These are phyloP conservation scores for Talaromyces sp. DNA, from an alignment of 2,329 filamentous ascomycete genomes.

Conservation along the genomic window DNA sequence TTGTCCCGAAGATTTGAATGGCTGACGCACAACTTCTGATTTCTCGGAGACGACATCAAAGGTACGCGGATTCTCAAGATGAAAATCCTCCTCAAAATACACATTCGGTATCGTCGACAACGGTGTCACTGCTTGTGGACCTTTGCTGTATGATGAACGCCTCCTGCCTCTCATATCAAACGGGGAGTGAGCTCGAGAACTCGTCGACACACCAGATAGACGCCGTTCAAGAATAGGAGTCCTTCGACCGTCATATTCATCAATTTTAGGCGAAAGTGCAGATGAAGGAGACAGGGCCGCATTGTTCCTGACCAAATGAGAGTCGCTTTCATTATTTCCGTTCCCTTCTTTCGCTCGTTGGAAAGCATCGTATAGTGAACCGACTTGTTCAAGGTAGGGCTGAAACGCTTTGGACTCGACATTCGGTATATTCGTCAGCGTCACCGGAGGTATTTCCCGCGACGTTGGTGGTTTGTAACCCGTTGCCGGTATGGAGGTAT, in stretches of 20 bases:
- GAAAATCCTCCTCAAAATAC: slow-evolving; percentile 94
- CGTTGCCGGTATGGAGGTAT: slow-evolving; percentile 63
- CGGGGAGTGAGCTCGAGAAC: slow-evolving; percentile 43
- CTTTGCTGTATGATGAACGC: slow-evolving; percentile 52
- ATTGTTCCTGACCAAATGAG: slow-evolving; percentile 43
- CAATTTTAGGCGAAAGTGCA: slow-evolving; percentile 32
- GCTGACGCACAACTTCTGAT: slow-evolving; percentile 83
- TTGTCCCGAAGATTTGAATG: slow-evolving; percentile 48
- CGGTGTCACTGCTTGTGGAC: slow-evolving; percentile 66
- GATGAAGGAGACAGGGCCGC: slow-evolving; percentile 26
- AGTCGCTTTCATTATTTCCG: slow-evolving; percentile 59
- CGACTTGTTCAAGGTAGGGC: slow-evolving; percentile 78
- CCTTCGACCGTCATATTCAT: slow-evolving; percentile 45
- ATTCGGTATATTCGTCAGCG: slow-evolving; percentile 79
- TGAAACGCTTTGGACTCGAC: slow-evolving; percentile 76
- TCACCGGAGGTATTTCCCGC: slow-evolving; percentile 87
- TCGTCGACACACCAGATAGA: slow-evolving; percentile 39
- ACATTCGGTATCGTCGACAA: slow-evolving; percentile 86
- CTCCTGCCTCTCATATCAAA: slow-evolving; percentile 47
- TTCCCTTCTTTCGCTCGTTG: slow-evolving; percentile 72
- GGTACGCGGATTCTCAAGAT: slow-evolving; percentile 88
- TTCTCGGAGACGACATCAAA: slow-evolving; percentile 96
- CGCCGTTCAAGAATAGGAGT: slow-evolving; percentile 33
- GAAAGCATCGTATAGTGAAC: slow-evolving; percentile 81
- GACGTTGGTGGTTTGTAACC: slow-evolving; percentile 77